A percentile compares a stretch with the other conserved stretches of the same genome.
Evolutionary conservation across 495 filamentous ascomycete species (phyloP).

Genomic region (Chaetomium tenue): DNA sequence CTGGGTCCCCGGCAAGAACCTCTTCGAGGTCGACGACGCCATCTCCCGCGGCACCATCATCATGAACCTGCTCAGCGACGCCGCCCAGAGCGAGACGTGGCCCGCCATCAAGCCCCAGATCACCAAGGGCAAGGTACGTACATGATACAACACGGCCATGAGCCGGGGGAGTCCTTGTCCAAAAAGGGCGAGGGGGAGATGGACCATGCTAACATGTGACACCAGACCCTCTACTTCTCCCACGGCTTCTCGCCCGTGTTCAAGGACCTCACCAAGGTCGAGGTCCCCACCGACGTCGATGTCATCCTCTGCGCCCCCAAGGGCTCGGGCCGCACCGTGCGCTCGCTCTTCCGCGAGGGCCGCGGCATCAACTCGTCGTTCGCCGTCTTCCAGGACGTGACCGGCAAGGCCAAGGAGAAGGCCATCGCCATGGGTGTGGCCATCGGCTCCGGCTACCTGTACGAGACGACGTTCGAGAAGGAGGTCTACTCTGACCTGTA

Average conservation of each 20-base stretch:
- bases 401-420: slow-evolving; percentile 97
- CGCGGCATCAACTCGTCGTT: slow-evolving; percentile 99
- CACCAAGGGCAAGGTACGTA: slow-evolving; percentile 88
- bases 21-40: slow-evolving; percentile 95
- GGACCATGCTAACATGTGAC: slow-evolving; percentile 15
- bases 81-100: slow-evolving; percentile 98
- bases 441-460: slow-evolving; percentile 94
- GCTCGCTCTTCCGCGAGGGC: slow-evolving; percentile 94
- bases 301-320: slow-evolving; percentile 99
- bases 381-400: slow-evolving; percentile 98
- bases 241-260: slow-evolving; percentile 99
- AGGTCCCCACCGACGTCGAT: slow-evolving; percentile 90
- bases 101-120: slow-evolving; percentile 94
- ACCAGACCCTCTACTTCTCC: slow-evolving; percentile 96
- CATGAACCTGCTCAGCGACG: slow-evolving; percentile 98
- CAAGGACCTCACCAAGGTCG: slow-evolving; percentile 98
- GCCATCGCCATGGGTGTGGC: slow-evolving; percentile 95
- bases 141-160: too few species aligned
- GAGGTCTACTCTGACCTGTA: slow-evolving; percentile 99
- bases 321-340: slow-evolving; percentile 97
- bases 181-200: not conserved
- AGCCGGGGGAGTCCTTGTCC: not conserved
- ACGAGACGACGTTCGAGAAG: slow-evolving; percentile 99
- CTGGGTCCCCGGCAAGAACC: slow-evolving; percentile 96
- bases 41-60: slow-evolving; percentile 90